A percentile compares a stretch with the other conserved stretches of the same genome.
phyloP scores from a whole-genome alignment of 345 rosid genomes.

The Xanthoceras sorbifolium region DNA sequence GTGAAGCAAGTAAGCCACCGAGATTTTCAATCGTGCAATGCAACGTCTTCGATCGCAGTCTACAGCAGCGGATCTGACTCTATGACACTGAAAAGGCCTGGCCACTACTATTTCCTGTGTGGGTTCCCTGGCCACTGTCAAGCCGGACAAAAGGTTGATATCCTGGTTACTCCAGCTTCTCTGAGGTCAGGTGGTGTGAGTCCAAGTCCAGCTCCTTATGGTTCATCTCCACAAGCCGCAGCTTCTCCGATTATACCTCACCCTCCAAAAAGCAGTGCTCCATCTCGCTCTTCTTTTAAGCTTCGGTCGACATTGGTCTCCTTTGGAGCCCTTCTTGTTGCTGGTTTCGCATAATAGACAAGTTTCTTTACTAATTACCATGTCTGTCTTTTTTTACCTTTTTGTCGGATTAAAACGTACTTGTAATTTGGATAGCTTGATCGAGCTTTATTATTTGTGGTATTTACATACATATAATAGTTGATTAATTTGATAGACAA shows the following conservation, averaged over 20 bases:
- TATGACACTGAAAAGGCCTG: not conserved
- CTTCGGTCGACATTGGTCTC: not conserved
- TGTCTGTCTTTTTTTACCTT: not conserved
- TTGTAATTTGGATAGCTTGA: not conserved
- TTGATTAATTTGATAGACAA: no score
- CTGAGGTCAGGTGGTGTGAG: not conserved
- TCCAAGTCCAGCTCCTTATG: not conserved
- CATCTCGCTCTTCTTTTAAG: not conserved
- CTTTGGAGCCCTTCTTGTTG: not conserved
- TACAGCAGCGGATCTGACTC: not conserved
- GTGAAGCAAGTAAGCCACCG: not conserved
- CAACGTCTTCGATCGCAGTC: not conserved
- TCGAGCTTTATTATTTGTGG: not conserved
- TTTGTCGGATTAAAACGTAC: not conserved
- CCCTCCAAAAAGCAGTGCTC: not conserved
- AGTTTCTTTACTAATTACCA: not conserved
- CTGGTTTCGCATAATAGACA: not conserved
- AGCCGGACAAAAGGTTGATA: not conserved
- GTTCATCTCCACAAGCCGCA: not conserved
- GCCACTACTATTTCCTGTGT: not conserved
- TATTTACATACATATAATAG: no score
- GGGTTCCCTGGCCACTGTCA: constrained; percentile 2
- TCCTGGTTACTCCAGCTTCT: not conserved
- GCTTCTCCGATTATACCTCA: not conserved
- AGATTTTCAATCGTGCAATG: not conserved